These are phyloP conservation scores for Asterophora lycoperdoides DNA, from an alignment of 768 basidiomycete species.

Conservation along the genomic window DNA sequence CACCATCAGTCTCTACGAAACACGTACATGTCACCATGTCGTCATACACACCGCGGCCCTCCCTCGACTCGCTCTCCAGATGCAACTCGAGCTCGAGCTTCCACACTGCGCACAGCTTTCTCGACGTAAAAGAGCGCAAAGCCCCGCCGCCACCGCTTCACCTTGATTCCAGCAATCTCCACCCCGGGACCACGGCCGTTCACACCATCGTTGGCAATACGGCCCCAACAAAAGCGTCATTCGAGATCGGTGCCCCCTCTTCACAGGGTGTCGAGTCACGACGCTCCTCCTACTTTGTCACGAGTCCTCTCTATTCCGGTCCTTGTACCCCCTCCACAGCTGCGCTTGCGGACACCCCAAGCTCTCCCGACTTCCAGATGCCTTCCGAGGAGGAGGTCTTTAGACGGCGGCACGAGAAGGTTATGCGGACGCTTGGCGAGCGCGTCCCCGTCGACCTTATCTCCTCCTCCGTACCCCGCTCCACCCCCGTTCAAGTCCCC, in stretches of 20 bases:
- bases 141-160: conserved; percentile 10
- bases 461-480: neutral
- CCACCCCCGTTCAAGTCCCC: too few relatives aligned
- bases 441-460: conserved; percentile 18
- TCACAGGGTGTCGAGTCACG: conserved; percentile 11
- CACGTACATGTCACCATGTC: too few relatives aligned
- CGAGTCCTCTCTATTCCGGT: neutral
- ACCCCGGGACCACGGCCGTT: neutral
- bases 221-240: neutral
- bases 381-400: conserved; percentile 16
- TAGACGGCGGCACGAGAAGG: conserved; percentile 15
- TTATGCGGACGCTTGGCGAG: conserved; percentile 20
- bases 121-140: conserved; percentile 8
- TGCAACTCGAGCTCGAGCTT: neutral
- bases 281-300: neutral
- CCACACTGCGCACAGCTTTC: neutral
- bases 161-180: conserved; percentile 11
- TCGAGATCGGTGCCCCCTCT: conserved; percentile 10
- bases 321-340: neutral
- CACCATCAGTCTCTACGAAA: too few relatives aligned
- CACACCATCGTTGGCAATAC: neutral
- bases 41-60: conserved; percentile 8
- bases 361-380: conserved; percentile 6
- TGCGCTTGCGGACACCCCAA: neutral
- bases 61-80: conserved; percentile 6